Evolutionary conservation across 768 basidiomycete genomes (phyloP), one percentile per base, ranked within the genome.

Genomic region (Podaxis sp.): DNA sequence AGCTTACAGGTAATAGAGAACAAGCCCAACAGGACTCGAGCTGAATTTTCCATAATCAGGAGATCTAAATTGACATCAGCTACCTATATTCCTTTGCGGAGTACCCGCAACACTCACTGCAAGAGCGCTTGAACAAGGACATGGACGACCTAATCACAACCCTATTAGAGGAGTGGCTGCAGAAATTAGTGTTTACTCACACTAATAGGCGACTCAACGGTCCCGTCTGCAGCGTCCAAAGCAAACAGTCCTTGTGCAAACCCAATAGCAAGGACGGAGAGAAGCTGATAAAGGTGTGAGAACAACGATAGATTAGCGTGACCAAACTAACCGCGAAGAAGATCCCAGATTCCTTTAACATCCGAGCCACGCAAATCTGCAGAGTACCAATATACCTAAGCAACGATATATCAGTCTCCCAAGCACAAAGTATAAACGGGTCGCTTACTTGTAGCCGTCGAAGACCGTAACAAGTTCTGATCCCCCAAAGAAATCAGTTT

Each of bases 331-430:
- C 90, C 55, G 90, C 90, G 72, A 95, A 94, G 76, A 95, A 95
- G 51, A 97, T 87, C 2, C 91, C 88, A 18, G 93, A 95, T 73
- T 98, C 94, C 68, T 90, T 88, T 63, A 98, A 74, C 95, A 98
- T 98, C 11, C 93, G 82, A 18, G 91, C 86, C 1, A 96, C 86
- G 62, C 95, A 95, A 28, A 98, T 93, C 70, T 96, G 93, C 87
- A 97, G 87, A 0, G 90, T 94, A 6, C 95, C 95, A 50, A 98
- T 85, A 66, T 91, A 91, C 68, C 89, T 90, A 55, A 7, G 36
- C 50, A 53, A 18, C 51, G 61, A 55, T 50, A 38, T 38, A 32
- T 51, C 54, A 37, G 44, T 10, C 61, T 36, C 21, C 50, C 18
- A 47, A 42, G 40, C 0, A 37, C n/a, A 28, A 54, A 40, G 25